Conservation (phyloP, 768 basidiomycete species). For the Cystofilobasidium capitatum region DNA sequence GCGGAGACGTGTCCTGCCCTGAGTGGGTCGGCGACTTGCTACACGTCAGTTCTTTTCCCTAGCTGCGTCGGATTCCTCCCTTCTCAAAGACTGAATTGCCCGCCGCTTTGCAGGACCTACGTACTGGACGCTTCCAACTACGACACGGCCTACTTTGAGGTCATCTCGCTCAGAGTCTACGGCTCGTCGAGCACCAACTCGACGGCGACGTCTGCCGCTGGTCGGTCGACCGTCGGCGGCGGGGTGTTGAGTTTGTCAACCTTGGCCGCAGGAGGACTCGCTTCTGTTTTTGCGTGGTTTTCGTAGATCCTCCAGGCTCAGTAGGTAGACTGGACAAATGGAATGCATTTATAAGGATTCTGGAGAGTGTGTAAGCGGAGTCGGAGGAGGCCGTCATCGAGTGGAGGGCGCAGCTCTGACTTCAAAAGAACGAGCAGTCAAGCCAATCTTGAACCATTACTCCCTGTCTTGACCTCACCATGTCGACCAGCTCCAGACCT, state of each 20-base stretch:
- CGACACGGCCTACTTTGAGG: conserved; percentile 62
- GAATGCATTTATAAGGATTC: too few relatives aligned
- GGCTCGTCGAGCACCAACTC: conserved; percentile 11
- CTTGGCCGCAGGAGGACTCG: not conserved
- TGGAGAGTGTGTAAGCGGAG: too few relatives aligned
- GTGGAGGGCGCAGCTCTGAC: too few relatives aligned
- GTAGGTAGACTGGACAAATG: too few relatives aligned
- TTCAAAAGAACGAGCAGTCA: too few relatives aligned
- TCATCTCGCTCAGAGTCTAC: conserved; percentile 54
- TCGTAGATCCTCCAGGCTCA: too few relatives aligned
- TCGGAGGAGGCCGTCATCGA: too few relatives aligned
- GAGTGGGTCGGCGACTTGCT: conserved; percentile 47
- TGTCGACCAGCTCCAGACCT: not conserved
- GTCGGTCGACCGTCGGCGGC: too few relatives aligned
- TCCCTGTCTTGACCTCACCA: not conserved
- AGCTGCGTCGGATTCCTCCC: conserved; percentile 28
- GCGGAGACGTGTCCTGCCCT: conserved; percentile 37
- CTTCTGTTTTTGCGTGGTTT: too few relatives aligned
- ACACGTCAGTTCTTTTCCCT: too few relatives aligned
- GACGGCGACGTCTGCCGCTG: not conserved
- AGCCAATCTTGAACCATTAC: not conserved
- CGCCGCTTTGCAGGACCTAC: conserved; percentile 20
- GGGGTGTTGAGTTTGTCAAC: too few relatives aligned
- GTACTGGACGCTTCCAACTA: conserved; percentile 57
- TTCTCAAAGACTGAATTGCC: not conserved